A percentile compares a stretch with the other conserved stretches of the same genome.
phyloP scores from a whole-genome alignment of 345 rosid genomes.

The Eucalyptus curtisii region DNA sequence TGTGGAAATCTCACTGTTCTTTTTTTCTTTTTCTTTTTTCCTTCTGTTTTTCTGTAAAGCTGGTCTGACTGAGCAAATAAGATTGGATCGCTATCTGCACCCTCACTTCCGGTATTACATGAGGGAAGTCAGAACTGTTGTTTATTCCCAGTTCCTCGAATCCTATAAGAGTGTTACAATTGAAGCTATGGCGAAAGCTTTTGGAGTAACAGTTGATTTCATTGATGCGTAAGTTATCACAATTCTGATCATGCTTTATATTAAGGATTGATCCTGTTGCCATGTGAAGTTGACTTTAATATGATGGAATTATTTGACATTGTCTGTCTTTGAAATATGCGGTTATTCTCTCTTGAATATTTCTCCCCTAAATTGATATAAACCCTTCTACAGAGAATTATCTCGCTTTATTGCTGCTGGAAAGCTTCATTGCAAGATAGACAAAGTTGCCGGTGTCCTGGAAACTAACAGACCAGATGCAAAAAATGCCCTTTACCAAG shows the following conservation, averaged over 20 bases:
- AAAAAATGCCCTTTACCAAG: conserved; percentile 97
- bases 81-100: conserved; percentile 79
- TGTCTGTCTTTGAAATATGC: background rate
- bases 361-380: background rate
- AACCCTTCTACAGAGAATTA: conserved; percentile 54
- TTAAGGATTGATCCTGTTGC: background rate
- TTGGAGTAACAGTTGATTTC: conserved; percentile 87
- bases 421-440: conserved; percentile 98
- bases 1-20: background rate
- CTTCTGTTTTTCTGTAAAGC: background rate
- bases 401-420: conserved; percentile 92
- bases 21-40: background rate
- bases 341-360: background rate
- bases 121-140: conserved; percentile 94
- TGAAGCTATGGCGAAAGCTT: conserved; percentile 97
- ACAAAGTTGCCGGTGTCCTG: conserved; percentile 95
- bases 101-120: conserved; percentile 95
- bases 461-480: conserved; percentile 97
- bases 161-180: conserved; percentile 96
- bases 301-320: background rate
- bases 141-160: conserved; percentile 91
- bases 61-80: conserved; percentile 80
- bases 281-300: background rate
- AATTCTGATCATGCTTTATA: background rate
- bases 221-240: conserved; percentile 71